Base-by-base conservation (phyloP, 2,329 filamentous ascomycete genomes). In the Geosmithia putterillii region DNA sequence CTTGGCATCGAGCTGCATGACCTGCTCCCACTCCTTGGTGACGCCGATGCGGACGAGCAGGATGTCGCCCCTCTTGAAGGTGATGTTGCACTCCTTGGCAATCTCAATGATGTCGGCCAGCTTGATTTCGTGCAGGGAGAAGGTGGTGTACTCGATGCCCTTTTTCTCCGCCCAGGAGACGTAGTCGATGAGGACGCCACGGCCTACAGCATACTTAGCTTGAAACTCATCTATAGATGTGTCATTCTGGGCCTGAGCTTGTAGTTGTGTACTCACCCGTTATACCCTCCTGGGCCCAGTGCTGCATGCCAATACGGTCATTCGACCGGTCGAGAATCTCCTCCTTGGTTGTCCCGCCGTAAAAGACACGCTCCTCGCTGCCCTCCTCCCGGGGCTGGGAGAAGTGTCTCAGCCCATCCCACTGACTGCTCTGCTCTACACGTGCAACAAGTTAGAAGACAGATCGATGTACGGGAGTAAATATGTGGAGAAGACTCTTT, bases 151-250 rank as follows among this genome's bases (percentile, higher is more conserved):
- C 2, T 51, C 44, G 35, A 71, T 61, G 54, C 46, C 56, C 45
- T 52, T 59, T 10, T 47, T 48, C 1, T 54, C 55, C 1, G 67
- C 66, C 58, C 64, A 74, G 5, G 59, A 57, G 5, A 55, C 61
- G 42, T 71, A 75, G 55, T 74, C 71, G 1, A 74, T 58, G 7
- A 74, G 56, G 6, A 74, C 66, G 3, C 71, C 71, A 8, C 71
- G 67, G 4, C 69, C 70, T 23, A 38, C 34, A 19, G 55, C 12
- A 19, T 32, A 34, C 20, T 38, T 35, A n/a, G 17, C 7, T 23
- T n/a, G n/a, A n/a, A n/a, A n/a, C n/a, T n/a, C n/a, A n/a, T n/a
- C n/a, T n/a, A n/a, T n/a, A n/a, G n/a, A n/a, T n/a, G n/a, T n/a
- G n/a, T n/a, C n/a, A n/a, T n/a, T n/a, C n/a, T n/a, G n/a, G n/a